These are phyloP conservation scores for Secale cereale DNA, from an alignment of 176 grass and related monocot genomes.

Conservation along the genomic window DNA sequence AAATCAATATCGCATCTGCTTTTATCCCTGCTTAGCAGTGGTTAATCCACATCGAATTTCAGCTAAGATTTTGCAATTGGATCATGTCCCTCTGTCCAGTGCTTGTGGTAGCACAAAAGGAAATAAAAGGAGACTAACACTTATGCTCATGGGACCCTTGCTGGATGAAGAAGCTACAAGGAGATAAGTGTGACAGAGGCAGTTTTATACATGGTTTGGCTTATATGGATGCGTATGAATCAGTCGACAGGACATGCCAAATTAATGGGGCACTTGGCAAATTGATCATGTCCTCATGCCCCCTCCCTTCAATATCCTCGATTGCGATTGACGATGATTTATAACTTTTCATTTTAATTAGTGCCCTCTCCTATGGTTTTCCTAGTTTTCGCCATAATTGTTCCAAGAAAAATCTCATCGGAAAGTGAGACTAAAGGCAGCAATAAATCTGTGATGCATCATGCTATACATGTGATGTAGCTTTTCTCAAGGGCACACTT, in stretches of 20 bases:
- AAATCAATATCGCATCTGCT: background rate
- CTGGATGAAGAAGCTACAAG: constrained; percentile 29
- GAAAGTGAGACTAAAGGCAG: background rate
- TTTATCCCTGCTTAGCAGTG: constrained; percentile 21
- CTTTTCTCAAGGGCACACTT: background rate
- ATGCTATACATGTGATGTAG: constrained; percentile 2
- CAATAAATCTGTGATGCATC: background rate
- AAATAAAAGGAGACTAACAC: constrained; percentile 12
- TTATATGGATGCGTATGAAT: constrained; percentile 37
- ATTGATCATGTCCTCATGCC: constrained; percentile 35
- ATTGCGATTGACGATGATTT: constrained; percentile 28
- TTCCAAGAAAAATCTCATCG: background rate
- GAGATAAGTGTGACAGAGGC: constrained; percentile 34
- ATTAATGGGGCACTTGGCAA: constrained; percentile 32
- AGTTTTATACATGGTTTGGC: constrained; percentile 27
- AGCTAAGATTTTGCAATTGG: constrained; percentile 47
- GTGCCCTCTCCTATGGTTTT: background rate
- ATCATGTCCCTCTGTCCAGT: constrained; percentile 43
- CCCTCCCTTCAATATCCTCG: constrained; percentile 17
- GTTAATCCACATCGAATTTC: constrained; percentile 41
- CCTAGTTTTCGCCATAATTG: background rate
- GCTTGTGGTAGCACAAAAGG: constrained; percentile 27
- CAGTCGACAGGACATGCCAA: constrained; percentile 20
- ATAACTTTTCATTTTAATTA: background rate
- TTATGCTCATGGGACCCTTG: constrained; percentile 34